Conservation (phyloP, 2,329 filamentous ascomycete species). For the Alternaria metachromatica region DNA sequence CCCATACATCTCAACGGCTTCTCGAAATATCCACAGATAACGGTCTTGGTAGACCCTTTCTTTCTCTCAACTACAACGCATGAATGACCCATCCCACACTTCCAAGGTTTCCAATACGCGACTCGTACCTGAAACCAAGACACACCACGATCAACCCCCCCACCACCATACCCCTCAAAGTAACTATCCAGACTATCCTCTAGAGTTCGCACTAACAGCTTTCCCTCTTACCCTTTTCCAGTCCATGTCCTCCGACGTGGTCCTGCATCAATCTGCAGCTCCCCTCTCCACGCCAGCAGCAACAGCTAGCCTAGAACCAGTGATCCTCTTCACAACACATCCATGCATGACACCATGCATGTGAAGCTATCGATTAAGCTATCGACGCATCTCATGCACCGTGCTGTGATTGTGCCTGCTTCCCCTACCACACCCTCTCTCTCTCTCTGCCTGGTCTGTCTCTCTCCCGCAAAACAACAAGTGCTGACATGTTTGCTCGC, state of each 20-base stretch:
- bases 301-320: constrained; percentile 2
- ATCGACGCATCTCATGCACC: constrained; percentile 11
- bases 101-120: neutral
- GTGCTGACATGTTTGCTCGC: neutral
- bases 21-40: constrained; percentile 7
- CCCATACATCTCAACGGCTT: neutral
- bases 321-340: neutral
- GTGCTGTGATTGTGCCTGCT: constrained; percentile 16
- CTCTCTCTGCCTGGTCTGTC: neutral
- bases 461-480: neutral
- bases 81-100: neutral
- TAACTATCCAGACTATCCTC: constrained; percentile 7
- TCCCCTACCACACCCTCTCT: neutral
- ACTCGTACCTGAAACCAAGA: constrained; percentile 1
- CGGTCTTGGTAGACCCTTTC: neutral
- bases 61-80: neutral
- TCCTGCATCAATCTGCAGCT: neutral
- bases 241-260: constrained; percentile 10
- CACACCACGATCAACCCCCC: neutral
- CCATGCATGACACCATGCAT: constrained; percentile 3
- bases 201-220: neutral
- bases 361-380: constrained; percentile 13
- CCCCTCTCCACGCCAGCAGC: neutral
- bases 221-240: neutral
- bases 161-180: constrained; percentile 4